A percentile compares a stretch with the other conserved stretches of the same genome.
Evolutionary conservation across 257 asterid genomes (phyloP).

Genomic region (Phtheirospermum japonicum): DNA sequence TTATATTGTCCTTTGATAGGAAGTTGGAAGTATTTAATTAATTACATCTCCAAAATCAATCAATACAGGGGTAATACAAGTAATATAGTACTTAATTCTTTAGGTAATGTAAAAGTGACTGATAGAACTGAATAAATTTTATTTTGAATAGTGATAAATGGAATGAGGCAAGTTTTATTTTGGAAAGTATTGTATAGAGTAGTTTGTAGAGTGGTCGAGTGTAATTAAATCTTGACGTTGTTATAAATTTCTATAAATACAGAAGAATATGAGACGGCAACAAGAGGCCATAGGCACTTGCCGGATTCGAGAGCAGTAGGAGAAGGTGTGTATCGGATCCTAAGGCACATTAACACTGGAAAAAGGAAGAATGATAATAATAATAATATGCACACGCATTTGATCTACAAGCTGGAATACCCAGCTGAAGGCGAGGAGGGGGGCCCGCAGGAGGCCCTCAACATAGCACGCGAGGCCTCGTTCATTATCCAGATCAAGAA

Average conservation of each 20-base stretch:
- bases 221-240: background rate
- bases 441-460: slow-evolving; percentile 53
- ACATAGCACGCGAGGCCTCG: slow-evolving; percentile 60
- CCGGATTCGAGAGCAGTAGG: slow-evolving; percentile 34
- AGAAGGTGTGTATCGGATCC: slow-evolving; percentile 63
- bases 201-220: background rate
- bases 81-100: too few relatives aligned
- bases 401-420: slow-evolving; percentile 65
- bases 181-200: too few relatives aligned
- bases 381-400: slow-evolving; percentile 50
- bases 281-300: slow-evolving; percentile 39
- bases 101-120: too few relatives aligned
- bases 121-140: too few relatives aligned
- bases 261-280: slow-evolving; percentile 42
- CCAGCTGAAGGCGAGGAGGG: slow-evolving; percentile 43
- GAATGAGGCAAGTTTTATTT: too few relatives aligned
- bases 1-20: background rate
- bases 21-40: background rate
- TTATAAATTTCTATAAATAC: background rate
- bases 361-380: slow-evolving; percentile 5
- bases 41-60: background rate
- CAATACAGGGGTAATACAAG: background rate
- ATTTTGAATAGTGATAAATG: too few relatives aligned
- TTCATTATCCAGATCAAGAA: slow-evolving; percentile 64
- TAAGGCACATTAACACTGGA: slow-evolving; percentile 40